Percentiles rank a stretch among this genome's conserved stretches.
These are phyloP conservation scores for Schrenkiella parvula DNA, from an alignment of 345 rosid species.

Conservation along the genomic window DNA sequence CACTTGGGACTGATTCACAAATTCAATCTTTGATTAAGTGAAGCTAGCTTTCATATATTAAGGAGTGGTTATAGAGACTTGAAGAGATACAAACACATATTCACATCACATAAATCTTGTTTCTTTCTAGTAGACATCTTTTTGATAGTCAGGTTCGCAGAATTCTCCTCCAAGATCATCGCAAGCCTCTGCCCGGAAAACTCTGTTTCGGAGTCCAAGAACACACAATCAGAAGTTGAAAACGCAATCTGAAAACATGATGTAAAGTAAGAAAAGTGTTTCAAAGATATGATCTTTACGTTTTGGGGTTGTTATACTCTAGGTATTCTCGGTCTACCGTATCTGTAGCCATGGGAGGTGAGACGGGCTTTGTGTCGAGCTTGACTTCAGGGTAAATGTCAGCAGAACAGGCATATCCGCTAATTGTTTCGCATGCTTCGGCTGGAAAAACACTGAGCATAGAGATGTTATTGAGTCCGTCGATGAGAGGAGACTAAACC, in stretches of 20 bases:
- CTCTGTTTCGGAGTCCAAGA: constrained; percentile 40
- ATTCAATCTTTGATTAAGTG: background rate
- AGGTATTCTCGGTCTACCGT: constrained; percentile 61
- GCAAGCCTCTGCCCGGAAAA: constrained; percentile 72
- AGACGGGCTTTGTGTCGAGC: constrained; percentile 41
- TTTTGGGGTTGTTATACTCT: constrained; percentile 59
- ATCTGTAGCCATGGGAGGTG: constrained; percentile 39
- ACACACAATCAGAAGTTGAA: constrained; percentile 8
- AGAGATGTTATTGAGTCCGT: constrained; percentile 1
- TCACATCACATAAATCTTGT: constrained; percentile 8
- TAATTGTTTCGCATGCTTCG: constrained; percentile 71
- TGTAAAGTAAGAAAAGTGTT: background rate
- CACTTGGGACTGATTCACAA: background rate
- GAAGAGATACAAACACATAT: constrained; percentile 23
- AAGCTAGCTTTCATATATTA: background rate
- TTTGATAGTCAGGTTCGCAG: constrained; percentile 60
- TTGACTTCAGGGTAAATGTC: constrained; percentile 64
- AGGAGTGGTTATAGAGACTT: constrained; percentile 1
- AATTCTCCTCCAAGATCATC: constrained; percentile 96
- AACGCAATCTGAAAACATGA: background rate
- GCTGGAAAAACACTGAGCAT: constrained; percentile 67
- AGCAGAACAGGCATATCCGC: constrained; percentile 70
- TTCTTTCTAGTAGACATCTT: constrained; percentile 34
- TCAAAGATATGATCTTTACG: constrained; percentile 35
- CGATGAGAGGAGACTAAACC: background rate